Base-by-base conservation (phyloP, 2,329 filamentous ascomycete genomes). In the Venturia aucupariae region DNA sequence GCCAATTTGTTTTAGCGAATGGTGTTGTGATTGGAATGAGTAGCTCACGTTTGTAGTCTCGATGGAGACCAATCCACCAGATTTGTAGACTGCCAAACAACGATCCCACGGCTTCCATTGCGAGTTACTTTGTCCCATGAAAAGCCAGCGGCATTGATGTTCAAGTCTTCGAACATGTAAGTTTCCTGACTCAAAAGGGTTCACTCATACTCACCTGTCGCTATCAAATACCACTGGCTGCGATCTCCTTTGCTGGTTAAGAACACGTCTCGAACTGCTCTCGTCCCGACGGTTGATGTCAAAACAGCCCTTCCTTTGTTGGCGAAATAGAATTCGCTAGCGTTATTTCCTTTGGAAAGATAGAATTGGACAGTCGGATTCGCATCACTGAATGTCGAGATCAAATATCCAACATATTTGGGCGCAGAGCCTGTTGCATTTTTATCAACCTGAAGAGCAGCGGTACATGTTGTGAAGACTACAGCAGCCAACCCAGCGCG, bases 341-440 rank as follows among this genome's bases (percentile, higher is more conserved):
- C 39, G 30, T n/a, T 30, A n/a, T 63, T 63, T n/a, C 62, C 62
- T 6, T 63, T 63, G n/a, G 62, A 63, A n/a, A 63, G 32, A 15
- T 60, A 41, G 27, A 60, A 63, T 32, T 63, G 24, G 13, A 39
- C 46, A 2, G 2, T 60, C 15, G 46, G 62, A 55, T 60, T 57
- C 19, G 19, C 30, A 19, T 60, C 48, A 7, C n/a, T 30, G n/a
- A 60, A 63, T 13, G 62, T 63, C n/a, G 46, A 55, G 7, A 63
- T 60, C 15, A 63, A 17, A 44, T 60, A 63, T 27, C 62, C 48
- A 17, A 27, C 62, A 60, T 32, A 63, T 19, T 27, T 51, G 4
- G 62, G 17, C 60, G 62, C 41, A 11, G 22, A 24, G 7, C 24
- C n/a, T 46, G 15, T 22, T 10, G 22, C n/a, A 46, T n/a, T 11